phyloP scores from a whole-genome alignment of 148 eudicot genomes.

The Cornus florida region DNA sequence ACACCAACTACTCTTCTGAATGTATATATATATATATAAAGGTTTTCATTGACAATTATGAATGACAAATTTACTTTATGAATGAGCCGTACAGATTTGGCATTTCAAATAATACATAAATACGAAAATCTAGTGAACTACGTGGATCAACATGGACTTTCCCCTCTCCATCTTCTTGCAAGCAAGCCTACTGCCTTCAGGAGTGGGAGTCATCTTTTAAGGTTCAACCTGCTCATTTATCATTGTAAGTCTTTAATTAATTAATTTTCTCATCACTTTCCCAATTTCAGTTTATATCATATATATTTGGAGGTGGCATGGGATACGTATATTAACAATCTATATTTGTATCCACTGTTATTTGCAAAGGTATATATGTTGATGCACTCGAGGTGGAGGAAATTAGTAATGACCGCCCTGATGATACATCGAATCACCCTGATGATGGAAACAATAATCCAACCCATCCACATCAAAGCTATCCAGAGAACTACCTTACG shows the following conservation, averaged over 20 bases:
- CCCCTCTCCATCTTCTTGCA: constrained; percentile 19
- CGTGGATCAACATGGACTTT: background rate
- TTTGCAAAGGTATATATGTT: constrained; percentile 15
- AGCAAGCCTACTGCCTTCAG: constrained; percentile 13
- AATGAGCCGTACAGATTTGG: constrained; percentile 7
- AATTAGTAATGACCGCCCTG: too few species aligned
- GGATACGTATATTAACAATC: too few species aligned
- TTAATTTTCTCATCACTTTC: background rate
- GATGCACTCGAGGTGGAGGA: background rate
- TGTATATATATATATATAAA: too few species aligned
- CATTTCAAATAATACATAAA: constrained; percentile 7
- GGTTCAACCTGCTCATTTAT: constrained; percentile 5
- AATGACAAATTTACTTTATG: too few species aligned
- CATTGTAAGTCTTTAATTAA: constrained; percentile 7
- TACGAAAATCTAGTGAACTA: background rate
- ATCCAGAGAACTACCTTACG: constrained; percentile 11
- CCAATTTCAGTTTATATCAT: background rate
- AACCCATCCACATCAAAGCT: background rate
- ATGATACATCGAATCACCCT: too few species aligned
- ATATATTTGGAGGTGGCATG: background rate
- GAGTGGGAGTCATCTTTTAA: constrained; percentile 11
- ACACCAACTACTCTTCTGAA: too few species aligned
- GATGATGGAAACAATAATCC: too few species aligned
- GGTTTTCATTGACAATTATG: too few species aligned
- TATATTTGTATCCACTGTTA: too few species aligned